These are phyloP conservation scores for Closterium sp. DNA, from an alignment of 139 green algal genomes.

Conservation along the genomic window DNA sequence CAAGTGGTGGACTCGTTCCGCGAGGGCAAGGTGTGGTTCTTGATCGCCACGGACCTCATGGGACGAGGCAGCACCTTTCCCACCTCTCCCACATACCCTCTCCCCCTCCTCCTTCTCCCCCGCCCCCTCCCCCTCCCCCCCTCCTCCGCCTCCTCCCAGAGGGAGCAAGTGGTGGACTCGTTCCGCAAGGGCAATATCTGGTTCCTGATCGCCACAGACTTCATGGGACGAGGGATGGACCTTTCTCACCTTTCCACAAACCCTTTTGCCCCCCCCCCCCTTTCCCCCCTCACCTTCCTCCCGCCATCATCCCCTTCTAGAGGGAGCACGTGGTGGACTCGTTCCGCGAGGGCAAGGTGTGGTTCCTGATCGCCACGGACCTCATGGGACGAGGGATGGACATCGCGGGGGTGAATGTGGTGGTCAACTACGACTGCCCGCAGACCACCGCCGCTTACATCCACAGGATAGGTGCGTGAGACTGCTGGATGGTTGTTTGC, in stretches of 20 bases:
- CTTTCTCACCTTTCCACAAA: neutral
- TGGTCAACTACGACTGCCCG: constrained; percentile 97
- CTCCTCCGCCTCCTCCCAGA: constrained; percentile 1
- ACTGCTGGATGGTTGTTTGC: no score
- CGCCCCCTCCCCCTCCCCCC: neutral
- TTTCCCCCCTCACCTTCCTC: no score
- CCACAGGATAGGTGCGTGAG: constrained; percentile 64
- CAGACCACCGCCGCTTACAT: constrained; percentile 82
- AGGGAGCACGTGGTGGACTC: constrained; percentile 48
- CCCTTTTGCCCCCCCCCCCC: neutral
- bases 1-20: constrained; percentile 54
- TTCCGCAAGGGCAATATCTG: constrained; percentile 69
- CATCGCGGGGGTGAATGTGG: constrained; percentile 86
- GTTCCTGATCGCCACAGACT: constrained; percentile 92
- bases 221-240: constrained; percentile 83
- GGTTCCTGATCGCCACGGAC: constrained; percentile 95
- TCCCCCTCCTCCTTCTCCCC: neutral
- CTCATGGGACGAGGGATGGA: constrained; percentile 87
- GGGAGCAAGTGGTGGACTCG: constrained; percentile 48
- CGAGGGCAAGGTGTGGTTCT: constrained; percentile 73
- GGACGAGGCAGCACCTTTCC: constrained; percentile 56
- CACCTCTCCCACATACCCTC: neutral
- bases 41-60: constrained; percentile 95
- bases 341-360: constrained; percentile 65
- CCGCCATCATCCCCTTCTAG: no score